Percentiles rank a stretch among this genome's conserved stretches.
Conservation (phyloP, 2,329 filamentous ascomycete genomes). For the Cryphonectria radicalis region DNA sequence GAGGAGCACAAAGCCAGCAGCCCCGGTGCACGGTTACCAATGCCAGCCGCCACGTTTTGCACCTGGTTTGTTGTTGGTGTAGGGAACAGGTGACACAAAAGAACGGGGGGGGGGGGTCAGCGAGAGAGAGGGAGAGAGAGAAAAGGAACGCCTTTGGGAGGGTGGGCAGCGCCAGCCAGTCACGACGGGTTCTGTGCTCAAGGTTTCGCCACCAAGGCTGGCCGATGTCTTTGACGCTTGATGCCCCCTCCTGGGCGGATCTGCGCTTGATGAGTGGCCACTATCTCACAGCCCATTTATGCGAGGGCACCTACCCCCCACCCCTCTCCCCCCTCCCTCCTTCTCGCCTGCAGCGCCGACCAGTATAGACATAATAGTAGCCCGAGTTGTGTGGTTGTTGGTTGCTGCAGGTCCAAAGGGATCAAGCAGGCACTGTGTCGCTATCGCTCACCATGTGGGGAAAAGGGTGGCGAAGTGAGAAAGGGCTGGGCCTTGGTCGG, state of each 20-base stretch:
- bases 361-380: background rate
- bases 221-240: conserved; percentile 2
- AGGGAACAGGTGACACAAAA: conserved; percentile 25
- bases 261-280: conserved; percentile 23
- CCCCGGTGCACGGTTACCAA: background rate
- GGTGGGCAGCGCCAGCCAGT: conserved; percentile 20
- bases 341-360: conserved; percentile 19
- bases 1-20: background rate
- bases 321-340: no score
- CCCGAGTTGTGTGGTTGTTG: background rate
- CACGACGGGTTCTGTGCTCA: conserved; percentile 1
- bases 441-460: conserved; percentile 14
- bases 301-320: conserved; percentile 9
- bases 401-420: background rate
- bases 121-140: background rate
- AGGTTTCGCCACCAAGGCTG: conserved; percentile 26
- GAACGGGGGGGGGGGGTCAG: conserved; percentile 1
- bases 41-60: conserved; percentile 28
- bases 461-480: conserved; percentile 27
- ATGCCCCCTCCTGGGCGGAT: conserved; percentile 19
- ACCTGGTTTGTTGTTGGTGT: conserved; percentile 17
- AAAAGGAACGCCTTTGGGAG: background rate
- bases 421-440: conserved; percentile 14
- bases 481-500: conserved; percentile 14
- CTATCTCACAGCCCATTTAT: conserved; percentile 18